Evolutionary conservation across 352 stramenopile genomes (phyloP), one percentile per base, ranked within the genome.

Genomic region (Saprolegnia parasitica): DNA sequence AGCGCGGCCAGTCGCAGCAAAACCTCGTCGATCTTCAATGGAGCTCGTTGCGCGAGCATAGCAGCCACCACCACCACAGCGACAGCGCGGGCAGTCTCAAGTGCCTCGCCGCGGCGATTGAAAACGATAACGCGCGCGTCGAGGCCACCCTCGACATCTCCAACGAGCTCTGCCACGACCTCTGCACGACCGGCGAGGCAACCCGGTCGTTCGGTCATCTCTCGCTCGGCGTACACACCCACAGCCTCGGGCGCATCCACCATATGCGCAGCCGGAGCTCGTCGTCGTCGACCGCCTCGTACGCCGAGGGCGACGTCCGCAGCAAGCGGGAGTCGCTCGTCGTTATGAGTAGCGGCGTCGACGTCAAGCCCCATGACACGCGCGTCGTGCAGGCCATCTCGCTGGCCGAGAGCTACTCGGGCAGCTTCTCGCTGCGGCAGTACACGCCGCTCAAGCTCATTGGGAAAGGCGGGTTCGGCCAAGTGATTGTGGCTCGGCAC

Each of bases 371-470:
- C 32, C 77, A 67, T 2, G 85, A 93, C 32, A 74, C 89, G 40
- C 73, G 76, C 47, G 49, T 93, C 26, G 72, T 90, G 6, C 83
- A 93, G 65, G 83, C 85, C 18, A 78, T 88, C 29, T 90, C 81
- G 47, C 75, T 93, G 52, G 85, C 85, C 0, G 83, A 91, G 72
- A 93, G 85, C 64, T 93, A 93, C 74, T 91, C 83, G 35, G 83
- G 83, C 5, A 83, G 82, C 10, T 93, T 83, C 58, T 77, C 88
- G 63, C 61, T 91, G 32, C 84, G 84, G 46, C 81, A 91, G 71
- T 91, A 93, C 65, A 83, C 91, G 54, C 83, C 82, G 23, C 68
- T 91, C 40, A 90, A 90, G 68, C 83, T 90, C 64, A 89, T 95
- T 49, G 87, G 87, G 0, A 84, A 84, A 39, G 87, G 87, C 0